phyloP scores from a whole-genome alignment of 306 rosid species.

The Citrullus colocynthis region DNA sequence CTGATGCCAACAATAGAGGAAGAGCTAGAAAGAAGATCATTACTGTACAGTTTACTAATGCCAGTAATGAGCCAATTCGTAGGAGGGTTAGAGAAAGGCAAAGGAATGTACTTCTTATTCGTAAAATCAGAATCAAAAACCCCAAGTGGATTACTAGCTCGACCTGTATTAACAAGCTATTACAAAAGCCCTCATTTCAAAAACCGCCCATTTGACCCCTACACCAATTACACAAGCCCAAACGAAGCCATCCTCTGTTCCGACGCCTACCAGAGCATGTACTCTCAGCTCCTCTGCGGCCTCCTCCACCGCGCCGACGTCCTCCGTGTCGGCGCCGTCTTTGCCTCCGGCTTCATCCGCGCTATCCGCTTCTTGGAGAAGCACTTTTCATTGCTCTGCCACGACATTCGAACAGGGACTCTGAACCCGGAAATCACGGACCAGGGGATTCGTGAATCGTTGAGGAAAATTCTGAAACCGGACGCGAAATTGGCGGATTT shows the following conservation, averaged over 20 bases:
- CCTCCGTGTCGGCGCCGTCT: slow-evolving; percentile 61
- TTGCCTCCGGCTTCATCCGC: slow-evolving; percentile 75
- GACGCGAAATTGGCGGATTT: slow-evolving; percentile 50
- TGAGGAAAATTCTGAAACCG: slow-evolving; percentile 34
- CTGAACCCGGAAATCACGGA: slow-evolving; percentile 34
- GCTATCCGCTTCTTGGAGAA: slow-evolving; percentile 66
- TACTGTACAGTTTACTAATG: slow-evolving; percentile 50
- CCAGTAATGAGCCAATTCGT: slow-evolving; percentile 72
- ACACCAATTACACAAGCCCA: slow-evolving; percentile 80
- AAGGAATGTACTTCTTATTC: slow-evolving; percentile 92
- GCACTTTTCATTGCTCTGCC: slow-evolving; percentile 46
- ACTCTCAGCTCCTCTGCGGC: slow-evolving; percentile 71
- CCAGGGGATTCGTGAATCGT: slow-evolving; percentile 33
- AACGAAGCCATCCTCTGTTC: slow-evolving; percentile 62
- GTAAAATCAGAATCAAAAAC: slow-evolving; percentile 68
- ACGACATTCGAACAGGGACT: slow-evolving; percentile 56
- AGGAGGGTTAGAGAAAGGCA: slow-evolving; percentile 54
- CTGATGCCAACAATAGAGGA: slow-evolving; percentile 82
- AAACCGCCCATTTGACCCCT: slow-evolving; percentile 59
- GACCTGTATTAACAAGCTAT: slow-evolving; percentile 71
- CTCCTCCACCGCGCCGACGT: slow-evolving; percentile 57
- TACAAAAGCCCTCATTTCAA: slow-evolving; percentile 68
- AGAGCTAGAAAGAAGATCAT: slow-evolving; percentile 45
- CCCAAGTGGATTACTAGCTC: slow-evolving; percentile 56
- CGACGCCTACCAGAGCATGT: slow-evolving; percentile 92